Percentiles rank a stretch among this genome's conserved stretches.
phyloP scores from a whole-genome alignment of 495 filamentous ascomycete species.

The Hypoxylon subgilvum region DNA sequence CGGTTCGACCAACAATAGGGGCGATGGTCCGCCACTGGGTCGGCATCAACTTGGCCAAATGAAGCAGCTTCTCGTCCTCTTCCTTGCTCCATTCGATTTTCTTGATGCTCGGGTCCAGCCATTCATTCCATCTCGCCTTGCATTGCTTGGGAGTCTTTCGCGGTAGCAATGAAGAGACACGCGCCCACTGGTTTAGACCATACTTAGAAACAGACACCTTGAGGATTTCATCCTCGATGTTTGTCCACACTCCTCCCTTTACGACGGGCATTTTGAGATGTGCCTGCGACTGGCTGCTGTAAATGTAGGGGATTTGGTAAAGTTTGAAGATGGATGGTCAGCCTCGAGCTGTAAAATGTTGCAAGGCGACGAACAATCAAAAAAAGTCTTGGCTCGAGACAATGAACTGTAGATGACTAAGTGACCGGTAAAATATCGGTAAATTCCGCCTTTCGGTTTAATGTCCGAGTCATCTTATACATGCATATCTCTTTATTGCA shows the following conservation, averaged over 20 bases:
- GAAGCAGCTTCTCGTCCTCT: constrained; percentile 96
- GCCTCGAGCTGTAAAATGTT: constrained; percentile 17
- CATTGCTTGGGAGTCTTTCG: constrained; percentile 99
- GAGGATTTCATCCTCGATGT: constrained; percentile 88
- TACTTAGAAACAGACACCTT: constrained; percentile 96
- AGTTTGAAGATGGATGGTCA: neutral
- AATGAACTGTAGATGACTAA: neutral
- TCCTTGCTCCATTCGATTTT: constrained; percentile 99
- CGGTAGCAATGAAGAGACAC: constrained; percentile 94
- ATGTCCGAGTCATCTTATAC: too few species aligned
- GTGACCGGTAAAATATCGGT: neutral
- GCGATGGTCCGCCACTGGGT: constrained; percentile 99
- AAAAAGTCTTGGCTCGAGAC: constrained; percentile 10
- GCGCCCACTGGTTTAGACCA: constrained; percentile 98
- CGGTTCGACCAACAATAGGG: constrained; percentile 93
- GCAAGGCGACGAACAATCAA: constrained; percentile 8
- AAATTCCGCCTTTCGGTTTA: too few species aligned
- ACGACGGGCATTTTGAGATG: constrained; percentile 83
- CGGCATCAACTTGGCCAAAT: constrained; percentile 97
- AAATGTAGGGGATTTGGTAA: neutral
- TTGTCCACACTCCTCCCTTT: constrained; percentile 94
- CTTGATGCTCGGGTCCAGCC: constrained; percentile 95
- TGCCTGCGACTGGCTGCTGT: constrained; percentile 3
- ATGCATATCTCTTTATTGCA: too few species aligned
- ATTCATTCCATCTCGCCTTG: constrained; percentile 97